Percentiles rank a stretch among this genome's conserved stretches.
phyloP scores from a whole-genome alignment of 257 asterid genomes.

The Ophiorrhiza pumila region DNA sequence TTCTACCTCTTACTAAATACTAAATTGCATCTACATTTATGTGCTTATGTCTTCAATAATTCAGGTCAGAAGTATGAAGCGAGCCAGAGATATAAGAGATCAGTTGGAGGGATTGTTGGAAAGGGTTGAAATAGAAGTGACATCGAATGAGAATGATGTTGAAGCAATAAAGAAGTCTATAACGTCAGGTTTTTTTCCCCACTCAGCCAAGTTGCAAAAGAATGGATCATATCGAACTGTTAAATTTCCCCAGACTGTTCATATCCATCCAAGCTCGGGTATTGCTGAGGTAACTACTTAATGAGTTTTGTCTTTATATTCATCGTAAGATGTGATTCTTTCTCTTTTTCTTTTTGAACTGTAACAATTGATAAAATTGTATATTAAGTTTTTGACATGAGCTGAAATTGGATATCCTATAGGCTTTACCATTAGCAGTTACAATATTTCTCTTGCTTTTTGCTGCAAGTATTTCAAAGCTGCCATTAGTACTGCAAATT shows the following conservation, averaged over 20 bases:
- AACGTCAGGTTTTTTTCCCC: conserved; percentile 79
- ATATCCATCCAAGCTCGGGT: conserved; percentile 91
- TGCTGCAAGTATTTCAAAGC: neutral
- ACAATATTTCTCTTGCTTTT: neutral
- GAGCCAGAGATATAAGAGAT: conserved; percentile 94
- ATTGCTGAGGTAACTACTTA: conserved; percentile 54
- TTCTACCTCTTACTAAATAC: neutral
- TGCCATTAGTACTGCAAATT: neutral
- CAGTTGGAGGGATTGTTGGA: conserved; percentile 85
- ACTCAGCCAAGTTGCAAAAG: conserved; percentile 80
- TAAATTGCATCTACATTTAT: neutral
- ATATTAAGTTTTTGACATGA: too few species aligned
- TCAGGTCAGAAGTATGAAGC: conserved; percentile 90
- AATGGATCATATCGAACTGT: conserved; percentile 79
- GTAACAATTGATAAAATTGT: neutral
- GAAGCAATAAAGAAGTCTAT: conserved; percentile 77
- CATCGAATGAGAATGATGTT: conserved; percentile 53
- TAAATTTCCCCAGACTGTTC: conserved; percentile 82
- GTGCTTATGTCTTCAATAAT: conserved; percentile 19
- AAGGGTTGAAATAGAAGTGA: conserved; percentile 83
- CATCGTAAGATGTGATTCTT: neutral
- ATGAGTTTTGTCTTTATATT: neutral
- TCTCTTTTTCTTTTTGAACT: neutral
- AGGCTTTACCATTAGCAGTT: too few species aligned
- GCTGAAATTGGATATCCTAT: too few species aligned